Conservation (phyloP, 139 green algal species). For the Zygnema cylindricum region DNA sequence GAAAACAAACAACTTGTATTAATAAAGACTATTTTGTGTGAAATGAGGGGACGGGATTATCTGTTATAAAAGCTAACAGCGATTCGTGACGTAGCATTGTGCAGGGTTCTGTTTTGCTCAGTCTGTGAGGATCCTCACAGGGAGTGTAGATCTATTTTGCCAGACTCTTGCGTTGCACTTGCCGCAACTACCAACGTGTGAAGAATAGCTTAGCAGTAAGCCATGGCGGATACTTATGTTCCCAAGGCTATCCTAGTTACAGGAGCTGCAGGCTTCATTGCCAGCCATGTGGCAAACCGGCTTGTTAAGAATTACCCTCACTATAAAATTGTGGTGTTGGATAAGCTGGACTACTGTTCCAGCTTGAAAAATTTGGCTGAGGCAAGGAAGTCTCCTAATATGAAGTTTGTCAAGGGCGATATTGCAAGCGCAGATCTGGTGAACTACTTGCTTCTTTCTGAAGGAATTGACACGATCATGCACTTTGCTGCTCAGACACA, state of each 20-base stretch:
- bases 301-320: constrained; percentile 75
- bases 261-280: constrained; percentile 58
- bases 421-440: constrained; percentile 91
- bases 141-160: too few species aligned
- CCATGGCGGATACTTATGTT: constrained; percentile 42
- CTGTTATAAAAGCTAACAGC: too few species aligned
- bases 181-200: too few species aligned
- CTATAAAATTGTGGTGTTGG: constrained; percentile 92
- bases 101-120: too few species aligned
- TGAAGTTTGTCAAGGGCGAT: constrained; percentile 96
- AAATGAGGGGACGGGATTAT: too few species aligned
- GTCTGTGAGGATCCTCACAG: too few species aligned
- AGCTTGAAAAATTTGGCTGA: constrained; percentile 82
- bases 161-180: too few species aligned
- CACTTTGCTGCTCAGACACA: constrained; percentile 98
- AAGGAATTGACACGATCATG: constrained; percentile 96
- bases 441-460: constrained; percentile 79
- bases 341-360: constrained; percentile 97
- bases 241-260: constrained; percentile 56
- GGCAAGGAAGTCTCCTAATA: constrained; percentile 74
- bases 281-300: constrained; percentile 60
- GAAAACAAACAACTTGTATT: too few species aligned
- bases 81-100: too few species aligned
- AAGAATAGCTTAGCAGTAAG: too few species aligned
- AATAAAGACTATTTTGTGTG: too few species aligned